These are phyloP conservation scores for Rubia balearica DNA, from an alignment of 305 asterid species.

Conservation along the genomic window DNA sequence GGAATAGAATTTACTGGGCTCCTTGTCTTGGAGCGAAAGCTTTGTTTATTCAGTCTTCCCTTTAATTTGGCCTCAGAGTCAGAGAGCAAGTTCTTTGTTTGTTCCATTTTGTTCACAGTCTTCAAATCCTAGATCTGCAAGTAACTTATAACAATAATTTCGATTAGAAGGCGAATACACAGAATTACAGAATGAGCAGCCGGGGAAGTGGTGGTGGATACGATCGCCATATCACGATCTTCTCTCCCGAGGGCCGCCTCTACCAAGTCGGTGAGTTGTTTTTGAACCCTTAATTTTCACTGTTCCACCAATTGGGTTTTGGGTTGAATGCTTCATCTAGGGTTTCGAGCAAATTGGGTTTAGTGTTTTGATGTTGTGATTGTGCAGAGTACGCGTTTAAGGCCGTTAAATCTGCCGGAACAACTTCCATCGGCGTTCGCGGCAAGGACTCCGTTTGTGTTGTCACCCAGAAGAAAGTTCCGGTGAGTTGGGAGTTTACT, in stretches of 20 bases:
- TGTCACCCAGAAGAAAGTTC: constrained; percentile 98
- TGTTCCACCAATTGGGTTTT: not conserved
- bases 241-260: constrained; percentile 99
- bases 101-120: not conserved
- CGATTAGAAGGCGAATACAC: not conserved
- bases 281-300: not conserved
- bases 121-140: not conserved
- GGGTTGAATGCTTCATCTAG: not conserved
- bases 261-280: constrained; percentile 85
- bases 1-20: not conserved
- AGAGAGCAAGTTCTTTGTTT: not conserved
- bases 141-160: not conserved
- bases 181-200: constrained; percentile 44
- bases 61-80: not conserved
- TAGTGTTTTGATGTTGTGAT: constrained; percentile 26
- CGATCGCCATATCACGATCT: constrained; percentile 99
- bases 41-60: not conserved
- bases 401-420: constrained; percentile 95
- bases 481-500: constrained; percentile 31
- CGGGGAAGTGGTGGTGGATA: constrained; percentile 99
- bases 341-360: not conserved
- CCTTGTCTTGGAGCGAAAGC: constrained; percentile 1
- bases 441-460: constrained; percentile 94
- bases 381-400: constrained; percentile 86
- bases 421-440: constrained; percentile 92